A percentile compares a stretch with the other conserved stretches of the same genome.
Evolutionary conservation across 208 protist genomes (phyloP).

Genomic region (Acanthamoeba sp.): DNA sequence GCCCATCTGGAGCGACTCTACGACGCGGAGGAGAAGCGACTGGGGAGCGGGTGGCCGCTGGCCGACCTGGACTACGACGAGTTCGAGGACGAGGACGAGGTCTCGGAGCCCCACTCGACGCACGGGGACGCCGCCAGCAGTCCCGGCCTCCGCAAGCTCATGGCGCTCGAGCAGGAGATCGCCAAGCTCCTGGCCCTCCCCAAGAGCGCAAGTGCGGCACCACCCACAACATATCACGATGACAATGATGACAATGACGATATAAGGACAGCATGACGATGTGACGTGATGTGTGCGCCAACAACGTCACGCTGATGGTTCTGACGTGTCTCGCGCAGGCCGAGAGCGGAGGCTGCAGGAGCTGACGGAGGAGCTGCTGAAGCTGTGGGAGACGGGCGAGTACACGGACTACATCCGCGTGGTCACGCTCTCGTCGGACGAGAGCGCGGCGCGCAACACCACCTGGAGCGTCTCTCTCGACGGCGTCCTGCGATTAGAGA

Average conservation of each 20-base stretch:
- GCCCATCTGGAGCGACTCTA: neutral
- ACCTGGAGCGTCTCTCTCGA: neutral
- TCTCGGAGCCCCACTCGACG: neutral
- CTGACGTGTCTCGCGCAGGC: too few relatives aligned
- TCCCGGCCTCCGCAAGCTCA: neutral
- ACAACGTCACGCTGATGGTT: too few relatives aligned
- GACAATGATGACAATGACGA: too few relatives aligned
- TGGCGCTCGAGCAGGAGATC: neutral
- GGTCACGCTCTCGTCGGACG: conserved; percentile 11
- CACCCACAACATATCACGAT: too few relatives aligned
- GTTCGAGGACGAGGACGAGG: neutral
- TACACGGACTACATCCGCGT: neutral
- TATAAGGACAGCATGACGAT: too few relatives aligned
- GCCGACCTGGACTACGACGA: neutral
- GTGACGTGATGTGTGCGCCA: neutral
- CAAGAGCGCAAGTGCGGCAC: neutral
- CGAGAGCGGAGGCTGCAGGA: neutral
- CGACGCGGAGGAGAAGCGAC: neutral
- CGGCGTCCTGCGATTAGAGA: neutral
- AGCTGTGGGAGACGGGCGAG: conserved; percentile 21
- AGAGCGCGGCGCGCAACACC: neutral
- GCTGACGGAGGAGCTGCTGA: neutral
- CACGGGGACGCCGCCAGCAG: neutral
- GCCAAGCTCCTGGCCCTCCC: neutral
- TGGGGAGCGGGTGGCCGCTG: neutral